Conservation (phyloP, 2,329 filamentous ascomycete genomes). For the Clonostachys rhizophaga region DNA sequence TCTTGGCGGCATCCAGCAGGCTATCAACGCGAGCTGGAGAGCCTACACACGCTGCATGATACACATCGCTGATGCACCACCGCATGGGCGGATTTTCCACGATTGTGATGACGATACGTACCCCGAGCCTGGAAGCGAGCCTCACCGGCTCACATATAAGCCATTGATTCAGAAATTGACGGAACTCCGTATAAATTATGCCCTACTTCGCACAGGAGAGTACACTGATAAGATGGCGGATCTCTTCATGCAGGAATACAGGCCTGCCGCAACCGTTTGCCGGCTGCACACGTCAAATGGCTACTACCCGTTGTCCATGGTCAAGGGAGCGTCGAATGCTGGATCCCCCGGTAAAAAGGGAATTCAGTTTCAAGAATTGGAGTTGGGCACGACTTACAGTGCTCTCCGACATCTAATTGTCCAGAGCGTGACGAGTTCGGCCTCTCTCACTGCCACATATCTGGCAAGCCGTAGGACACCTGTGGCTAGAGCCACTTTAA, state of each 20-base stretch:
- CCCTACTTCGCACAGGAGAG: neutral
- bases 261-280: neutral
- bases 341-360: neutral
- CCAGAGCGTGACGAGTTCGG: conserved; percentile 18
- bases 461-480: conserved; percentile 2
- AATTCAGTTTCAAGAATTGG: conserved; percentile 13
- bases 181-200: neutral
- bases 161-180: neutral
- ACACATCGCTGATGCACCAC: conserved; percentile 8
- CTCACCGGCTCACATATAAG: neutral
- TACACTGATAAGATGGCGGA: neutral
- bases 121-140: neutral
- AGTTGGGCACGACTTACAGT: conserved; percentile 15
- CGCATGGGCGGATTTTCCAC: conserved; percentile 3
- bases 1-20: conserved; percentile 21
- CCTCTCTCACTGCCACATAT: conserved; percentile 19
- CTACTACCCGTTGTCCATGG: too few species aligned
- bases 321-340: too few species aligned
- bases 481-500: neutral
- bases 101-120: neutral
- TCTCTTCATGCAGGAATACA: neutral
- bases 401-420: conserved; percentile 19
- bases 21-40: conserved; percentile 22
- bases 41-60: conserved; percentile 19
- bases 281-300: neutral